Evolutionary conservation across 2,329 filamentous ascomycete species (phyloP), one percentile per base, ranked within the genome.

Genomic region (Penicillium sp.): DNA sequence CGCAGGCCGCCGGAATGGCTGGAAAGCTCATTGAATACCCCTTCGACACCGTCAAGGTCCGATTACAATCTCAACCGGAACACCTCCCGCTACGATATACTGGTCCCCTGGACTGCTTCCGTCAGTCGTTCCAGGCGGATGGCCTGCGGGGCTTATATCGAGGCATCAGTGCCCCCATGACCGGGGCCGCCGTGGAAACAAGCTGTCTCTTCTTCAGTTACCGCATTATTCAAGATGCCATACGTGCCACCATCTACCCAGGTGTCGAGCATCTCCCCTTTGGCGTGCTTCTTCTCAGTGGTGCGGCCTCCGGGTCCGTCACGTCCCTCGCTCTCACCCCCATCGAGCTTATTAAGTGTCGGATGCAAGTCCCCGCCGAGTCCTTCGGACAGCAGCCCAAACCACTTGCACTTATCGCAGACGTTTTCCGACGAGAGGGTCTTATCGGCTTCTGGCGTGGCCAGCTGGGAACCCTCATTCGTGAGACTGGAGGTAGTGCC

Each of bases 21-120:
- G 93, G 93, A 56, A 99, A 97, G 78, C 90, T 93, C 71, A 93
- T 99, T 68, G 94, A 99, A 72, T 99, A 97, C 71, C 94, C 94
- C 20, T 99, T 99, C 75, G 94, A 99, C 75, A 99, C 94, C 0
- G 87, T 99, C 72, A 99, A 99, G 76, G 94, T 99, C 54, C 89
- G 94, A 33, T 84, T 99, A 9, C 94, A 99, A 72, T 94, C 93
- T n/a, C 93, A 97, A 72, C 90, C 91, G 27, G 88, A 93, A 71
- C 84, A 88, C 64, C 80, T 91, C 2, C 91, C 91, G 13, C 83
- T 92, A 17, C 86, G 84, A 54, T 97, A 97, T 73, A 85, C 78
- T 5, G 94, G 94, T 0, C 93, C 94, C 0, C 66, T 97, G 58
- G 94, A 99, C 75, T 97, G 94, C 76, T 96, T 99, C 75, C 84